phyloP scores from a whole-genome alignment of 352 stramenopile genomes.

The Phytophthora ohioensis region DNA sequence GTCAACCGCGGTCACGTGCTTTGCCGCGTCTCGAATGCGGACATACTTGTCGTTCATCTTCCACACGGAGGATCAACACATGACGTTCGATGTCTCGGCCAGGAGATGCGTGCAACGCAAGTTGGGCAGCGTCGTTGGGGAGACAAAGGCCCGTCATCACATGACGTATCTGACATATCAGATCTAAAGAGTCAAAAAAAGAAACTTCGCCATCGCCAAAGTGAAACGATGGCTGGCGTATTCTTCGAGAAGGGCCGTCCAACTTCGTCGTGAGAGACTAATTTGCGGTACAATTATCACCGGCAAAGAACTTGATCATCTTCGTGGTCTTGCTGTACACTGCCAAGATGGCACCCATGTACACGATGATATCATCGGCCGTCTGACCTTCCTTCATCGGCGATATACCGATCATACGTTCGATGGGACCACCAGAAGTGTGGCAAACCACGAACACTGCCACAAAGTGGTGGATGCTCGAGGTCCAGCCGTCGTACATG shows the following conservation, averaged over 20 bases:
- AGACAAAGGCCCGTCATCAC: neutral
- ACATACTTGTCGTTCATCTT: slow-evolving; percentile 1
- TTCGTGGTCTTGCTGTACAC: neutral
- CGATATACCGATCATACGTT: neutral
- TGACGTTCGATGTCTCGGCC: neutral
- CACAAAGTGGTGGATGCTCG: neutral
- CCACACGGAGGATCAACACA: neutral
- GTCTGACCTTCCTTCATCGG: neutral
- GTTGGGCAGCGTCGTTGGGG: neutral
- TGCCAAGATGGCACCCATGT: neutral
- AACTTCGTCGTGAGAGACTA: neutral
- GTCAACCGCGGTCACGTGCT: neutral
- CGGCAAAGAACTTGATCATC: neutral
- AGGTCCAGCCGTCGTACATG: neutral
- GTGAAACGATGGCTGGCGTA: neutral
- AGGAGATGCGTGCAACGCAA: neutral
- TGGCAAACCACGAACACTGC: neutral
- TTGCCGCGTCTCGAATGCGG: neutral
- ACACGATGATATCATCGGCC: neutral
- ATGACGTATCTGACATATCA: neutral
- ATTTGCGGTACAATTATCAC: neutral
- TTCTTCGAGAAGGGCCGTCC: neutral
- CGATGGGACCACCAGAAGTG: neutral
- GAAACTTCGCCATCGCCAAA: neutral
- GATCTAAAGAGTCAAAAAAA: slow-evolving; percentile 1